These are phyloP conservation scores for Bruguiera gymnorhiza DNA, from an alignment of 345 rosid species.

Conservation along the genomic window DNA sequence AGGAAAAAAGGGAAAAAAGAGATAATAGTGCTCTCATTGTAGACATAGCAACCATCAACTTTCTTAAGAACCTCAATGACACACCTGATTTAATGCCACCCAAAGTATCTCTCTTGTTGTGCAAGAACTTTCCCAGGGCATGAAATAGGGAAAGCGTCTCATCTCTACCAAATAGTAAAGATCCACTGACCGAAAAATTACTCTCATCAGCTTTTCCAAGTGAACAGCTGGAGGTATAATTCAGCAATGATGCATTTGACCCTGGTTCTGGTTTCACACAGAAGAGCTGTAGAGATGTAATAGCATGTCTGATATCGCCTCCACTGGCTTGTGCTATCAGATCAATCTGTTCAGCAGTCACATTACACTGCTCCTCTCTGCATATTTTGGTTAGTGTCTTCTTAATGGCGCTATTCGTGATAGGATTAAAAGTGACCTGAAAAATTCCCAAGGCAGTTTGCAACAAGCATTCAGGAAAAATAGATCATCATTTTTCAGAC, in stretches of 20 bases:
- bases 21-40: not conserved
- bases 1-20: not conserved
- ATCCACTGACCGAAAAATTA: constrained; percentile 33
- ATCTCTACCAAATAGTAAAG: constrained; percentile 64
- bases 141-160: constrained; percentile 85
- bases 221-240: constrained; percentile 23
- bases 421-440: constrained; percentile 85
- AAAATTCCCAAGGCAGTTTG: constrained; percentile 25
- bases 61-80: constrained; percentile 10
- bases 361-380: constrained; percentile 54
- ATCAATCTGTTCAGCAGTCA: constrained; percentile 63
- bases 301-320: constrained; percentile 94
- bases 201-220: constrained; percentile 30
- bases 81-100: constrained; percentile 42
- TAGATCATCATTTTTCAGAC: constrained; percentile 11
- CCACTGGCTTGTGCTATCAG: constrained; percentile 74
- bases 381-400: constrained; percentile 73
- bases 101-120: constrained; percentile 81
- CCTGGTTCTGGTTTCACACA: constrained; percentile 45
- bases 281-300: constrained; percentile 77
- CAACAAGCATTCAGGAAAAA: constrained; percentile 21
- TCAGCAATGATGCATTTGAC: constrained; percentile 28
- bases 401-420: constrained; percentile 77
- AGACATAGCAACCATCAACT: not conserved
- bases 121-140: constrained; percentile 94